Evolutionary conservation across 1,284 basidiomycete genomes (phyloP).

Genomic region (Puccinia horiana): DNA sequence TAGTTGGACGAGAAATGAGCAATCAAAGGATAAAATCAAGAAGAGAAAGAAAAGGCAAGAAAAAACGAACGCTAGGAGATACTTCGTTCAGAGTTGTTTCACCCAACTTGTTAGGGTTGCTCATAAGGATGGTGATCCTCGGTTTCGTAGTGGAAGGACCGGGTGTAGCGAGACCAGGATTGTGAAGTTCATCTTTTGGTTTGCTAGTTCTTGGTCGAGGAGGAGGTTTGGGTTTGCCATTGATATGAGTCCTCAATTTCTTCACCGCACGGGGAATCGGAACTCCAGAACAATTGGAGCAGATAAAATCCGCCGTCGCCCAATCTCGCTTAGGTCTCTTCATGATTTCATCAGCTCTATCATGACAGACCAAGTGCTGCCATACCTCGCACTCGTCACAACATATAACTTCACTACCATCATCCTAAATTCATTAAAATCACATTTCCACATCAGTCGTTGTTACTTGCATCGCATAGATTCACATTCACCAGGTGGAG

Average conservation of each 20-base stretch:
- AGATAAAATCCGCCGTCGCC: conserved; percentile 36
- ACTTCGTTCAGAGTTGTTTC: conserved; percentile 20
- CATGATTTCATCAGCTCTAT: conserved; percentile 37
- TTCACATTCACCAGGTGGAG: background rate
- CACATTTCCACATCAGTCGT: background rate
- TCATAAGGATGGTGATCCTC: conserved; percentile 32
- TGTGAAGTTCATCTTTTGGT: conserved; percentile 5
- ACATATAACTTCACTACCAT: conserved; percentile 48
- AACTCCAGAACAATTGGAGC: conserved; percentile 44
- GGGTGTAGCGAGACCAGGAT: background rate
- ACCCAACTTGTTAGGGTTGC: conserved; percentile 33
- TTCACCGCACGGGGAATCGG: conserved; percentile 30
- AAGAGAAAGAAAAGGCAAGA: background rate
- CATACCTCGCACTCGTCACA: conserved; percentile 47
- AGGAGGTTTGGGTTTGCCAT: conserved; percentile 46
- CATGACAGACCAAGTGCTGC: conserved; percentile 44
- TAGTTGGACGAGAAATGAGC: background rate
- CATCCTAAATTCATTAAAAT: conserved; percentile 32
- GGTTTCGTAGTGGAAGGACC: conserved; percentile 29
- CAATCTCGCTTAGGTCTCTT: conserved; percentile 29
- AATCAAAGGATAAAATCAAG: conserved; percentile 9
- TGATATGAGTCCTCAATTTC: conserved; percentile 36
- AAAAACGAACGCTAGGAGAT: conserved; percentile 6
- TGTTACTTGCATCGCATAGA: background rate
- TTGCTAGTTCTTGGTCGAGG: conserved; percentile 32